These are phyloP conservation scores for Didymella glomerata DNA, from an alignment of 2,329 filamentous ascomycete genomes.

Conservation along the genomic window DNA sequence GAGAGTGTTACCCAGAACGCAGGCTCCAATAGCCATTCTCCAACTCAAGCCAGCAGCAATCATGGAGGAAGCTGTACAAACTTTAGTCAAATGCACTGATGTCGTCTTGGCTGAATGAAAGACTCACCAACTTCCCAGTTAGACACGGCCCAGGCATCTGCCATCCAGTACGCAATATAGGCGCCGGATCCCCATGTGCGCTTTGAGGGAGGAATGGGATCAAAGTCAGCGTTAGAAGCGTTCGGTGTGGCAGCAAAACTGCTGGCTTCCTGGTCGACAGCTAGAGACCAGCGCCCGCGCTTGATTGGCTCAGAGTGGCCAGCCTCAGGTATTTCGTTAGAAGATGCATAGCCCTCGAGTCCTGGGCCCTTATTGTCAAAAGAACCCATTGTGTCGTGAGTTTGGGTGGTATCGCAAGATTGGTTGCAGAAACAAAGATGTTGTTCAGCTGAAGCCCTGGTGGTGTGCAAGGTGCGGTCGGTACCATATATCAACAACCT, in stretches of 20 bases:
- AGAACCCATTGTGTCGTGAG: slow-evolving; percentile 12
- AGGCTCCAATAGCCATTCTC: slow-evolving; percentile 46
- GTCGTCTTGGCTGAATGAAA: background rate
- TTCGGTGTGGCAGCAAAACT: slow-evolving; percentile 45
- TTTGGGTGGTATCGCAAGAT: background rate
- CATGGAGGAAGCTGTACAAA: slow-evolving; percentile 36
- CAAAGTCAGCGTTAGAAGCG: slow-evolving; percentile 52
- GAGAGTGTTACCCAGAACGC: slow-evolving; percentile 44
- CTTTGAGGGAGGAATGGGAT: slow-evolving; percentile 51
- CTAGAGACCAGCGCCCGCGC: slow-evolving; percentile 39
- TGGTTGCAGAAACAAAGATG: background rate
- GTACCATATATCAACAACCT: background rate
- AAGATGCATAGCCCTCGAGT: slow-evolving; percentile 27
- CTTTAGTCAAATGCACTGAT: background rate
- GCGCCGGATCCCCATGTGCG: slow-evolving; percentile 48
- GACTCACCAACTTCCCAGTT: slow-evolving; percentile 50
- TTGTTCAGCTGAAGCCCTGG: background rate
- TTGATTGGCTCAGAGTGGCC: slow-evolving; percentile 32
- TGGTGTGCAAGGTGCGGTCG: background rate
- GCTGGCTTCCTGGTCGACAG: slow-evolving; percentile 47
- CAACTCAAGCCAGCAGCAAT: slow-evolving; percentile 38
- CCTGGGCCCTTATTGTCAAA: slow-evolving; percentile 18
- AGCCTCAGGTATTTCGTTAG: slow-evolving; percentile 28
- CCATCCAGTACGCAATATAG: slow-evolving; percentile 52
- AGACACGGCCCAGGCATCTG: slow-evolving; percentile 52